Conservation (phyloP, 1,139 yeast genomes). For the Scheffersomyces insectosa region DNA sequence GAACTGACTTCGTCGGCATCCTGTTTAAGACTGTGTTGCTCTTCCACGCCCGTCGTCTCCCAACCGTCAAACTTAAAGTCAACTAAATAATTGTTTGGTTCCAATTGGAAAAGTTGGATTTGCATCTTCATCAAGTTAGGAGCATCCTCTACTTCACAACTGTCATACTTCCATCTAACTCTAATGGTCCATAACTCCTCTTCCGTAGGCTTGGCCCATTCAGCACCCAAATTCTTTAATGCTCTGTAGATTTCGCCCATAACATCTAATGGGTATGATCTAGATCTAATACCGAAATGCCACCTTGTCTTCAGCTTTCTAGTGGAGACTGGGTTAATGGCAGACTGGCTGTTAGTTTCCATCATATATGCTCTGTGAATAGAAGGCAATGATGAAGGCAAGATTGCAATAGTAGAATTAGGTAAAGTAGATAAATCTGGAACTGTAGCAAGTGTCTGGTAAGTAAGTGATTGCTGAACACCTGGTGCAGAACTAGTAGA, state of each 20-base stretch:
- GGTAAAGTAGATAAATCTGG: slow-evolving; percentile 54
- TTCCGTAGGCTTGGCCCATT: slow-evolving; percentile 93
- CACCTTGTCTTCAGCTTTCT: slow-evolving; percentile 93
- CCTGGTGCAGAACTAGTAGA: slow-evolving; percentile 37
- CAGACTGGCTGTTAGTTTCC: slow-evolving; percentile 50
- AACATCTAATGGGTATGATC: slow-evolving; percentile 95
- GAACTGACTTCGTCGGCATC: slow-evolving; percentile 73
- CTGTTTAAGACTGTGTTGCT: slow-evolving; percentile 26
- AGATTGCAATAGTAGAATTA: slow-evolving; percentile 77
- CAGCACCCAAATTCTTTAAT: slow-evolving; percentile 89
- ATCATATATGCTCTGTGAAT: slow-evolving; percentile 93
- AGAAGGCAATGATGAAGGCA: slow-evolving; percentile 92
- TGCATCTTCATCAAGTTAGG: slow-evolving; percentile 96
- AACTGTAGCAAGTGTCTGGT: slow-evolving; percentile 51
- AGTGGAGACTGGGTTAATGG: slow-evolving; percentile 71
- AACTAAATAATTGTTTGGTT: slow-evolving; percentile 91
- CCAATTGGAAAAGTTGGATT: slow-evolving; percentile 91
- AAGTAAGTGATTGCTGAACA: slow-evolving; percentile 49
- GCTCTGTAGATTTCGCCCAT: slow-evolving; percentile 99
- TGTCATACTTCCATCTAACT: slow-evolving; percentile 90
- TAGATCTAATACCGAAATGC: slow-evolving; percentile 97
- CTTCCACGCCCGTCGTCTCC: slow-evolving; percentile 49
- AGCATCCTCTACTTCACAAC: slow-evolving; percentile 38
- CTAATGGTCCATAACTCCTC: slow-evolving; percentile 95
- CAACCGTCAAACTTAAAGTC: slow-evolving; percentile 98